A percentile compares a stretch with the other conserved stretches of the same genome.
phyloP scores from a whole-genome alignment of 345 rosid species.

The Melastoma malabathricum region DNA sequence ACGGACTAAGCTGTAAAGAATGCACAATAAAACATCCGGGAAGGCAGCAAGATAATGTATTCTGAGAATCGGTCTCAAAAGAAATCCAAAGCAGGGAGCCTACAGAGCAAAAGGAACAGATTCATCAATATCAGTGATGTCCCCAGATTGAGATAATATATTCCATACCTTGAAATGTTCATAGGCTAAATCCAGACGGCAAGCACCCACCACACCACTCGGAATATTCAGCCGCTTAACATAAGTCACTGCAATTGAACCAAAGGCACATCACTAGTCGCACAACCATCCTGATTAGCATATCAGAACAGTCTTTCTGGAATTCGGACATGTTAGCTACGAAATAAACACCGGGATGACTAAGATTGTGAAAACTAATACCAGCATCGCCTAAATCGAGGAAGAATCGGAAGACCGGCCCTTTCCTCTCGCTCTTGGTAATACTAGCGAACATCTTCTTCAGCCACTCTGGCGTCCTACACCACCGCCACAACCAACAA shows the following conservation, averaged over 20 bases:
- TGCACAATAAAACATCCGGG: no score
- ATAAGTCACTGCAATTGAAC: constrained; percentile 44
- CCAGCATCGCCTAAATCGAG: constrained; percentile 98
- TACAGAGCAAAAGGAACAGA: no score
- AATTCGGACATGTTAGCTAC: no score
- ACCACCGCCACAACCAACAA: not conserved
- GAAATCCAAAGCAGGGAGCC: no score
- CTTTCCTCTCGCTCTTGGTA: constrained; percentile 74
- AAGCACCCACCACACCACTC: constrained; percentile 92
- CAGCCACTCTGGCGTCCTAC: constrained; percentile 84
- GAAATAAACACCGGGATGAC: not conserved
- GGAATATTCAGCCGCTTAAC: constrained; percentile 84
- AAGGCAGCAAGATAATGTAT: no score
- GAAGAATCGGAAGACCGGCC: constrained; percentile 85
- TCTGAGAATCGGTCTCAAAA: no score
- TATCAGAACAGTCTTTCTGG: no score
- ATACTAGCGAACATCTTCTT: constrained; percentile 70
- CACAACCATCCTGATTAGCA: not conserved
- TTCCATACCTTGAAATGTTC: constrained; percentile 83
- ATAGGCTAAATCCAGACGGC: constrained; percentile 95
- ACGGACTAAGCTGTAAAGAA: no score
- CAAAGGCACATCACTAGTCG: not conserved
- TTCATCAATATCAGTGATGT: no score
- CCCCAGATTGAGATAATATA: no score
- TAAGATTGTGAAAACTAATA: constrained; percentile 8